Evolutionary conservation across 345 rosid species (phyloP), one percentile per base, ranked within the genome.

Genomic region (Viola odorata): DNA sequence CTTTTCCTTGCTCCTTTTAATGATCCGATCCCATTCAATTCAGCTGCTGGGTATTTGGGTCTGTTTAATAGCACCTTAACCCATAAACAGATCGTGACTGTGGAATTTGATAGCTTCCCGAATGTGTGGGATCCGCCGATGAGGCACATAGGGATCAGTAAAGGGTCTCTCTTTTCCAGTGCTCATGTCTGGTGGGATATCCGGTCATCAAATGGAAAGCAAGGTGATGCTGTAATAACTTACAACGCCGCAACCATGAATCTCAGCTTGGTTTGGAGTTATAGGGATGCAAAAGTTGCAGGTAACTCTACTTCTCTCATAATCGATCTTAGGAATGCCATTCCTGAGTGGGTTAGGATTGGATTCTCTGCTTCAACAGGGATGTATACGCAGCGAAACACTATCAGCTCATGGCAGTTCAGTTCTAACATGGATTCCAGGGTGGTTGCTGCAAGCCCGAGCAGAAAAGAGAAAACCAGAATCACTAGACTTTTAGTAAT

Each of bases 361-460:
- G 79, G 79, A 37, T 71, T 75, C 45, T 58, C 73, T 6, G 76
- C 70, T 2, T 48, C 76, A 12, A 50, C 64, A 0, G 71, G 62
- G 0, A 9, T 9, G 3, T 9, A 1, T 8, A 7, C 4, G 6
- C 67, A 76, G 57, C 59, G 36, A n/a, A 64, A 60, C 42, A 41
- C 52, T 6, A 41, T 71, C 37, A 11, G 32, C 15, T 69, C 74
- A 14, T 76, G 74, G 77, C 62, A 69, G 13, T 76, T 76, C 45
- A 39, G 44, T 23, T 64, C 74, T 12, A 56, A 14, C 41, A 12
- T 7, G 59, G 66, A 57, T 2, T 36, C 14, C n/a, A 14, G 7
- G 8, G 37, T 3, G 15, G 45, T 9, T 15, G 6, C 47, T 38
- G 23, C 8, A 14, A 32, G 4, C 14, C 45, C 45, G 10, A 42